Conservation (phyloP, 2,329 filamentous ascomycete genomes). For the Arthrobotrys pseudoclavata region DNA sequence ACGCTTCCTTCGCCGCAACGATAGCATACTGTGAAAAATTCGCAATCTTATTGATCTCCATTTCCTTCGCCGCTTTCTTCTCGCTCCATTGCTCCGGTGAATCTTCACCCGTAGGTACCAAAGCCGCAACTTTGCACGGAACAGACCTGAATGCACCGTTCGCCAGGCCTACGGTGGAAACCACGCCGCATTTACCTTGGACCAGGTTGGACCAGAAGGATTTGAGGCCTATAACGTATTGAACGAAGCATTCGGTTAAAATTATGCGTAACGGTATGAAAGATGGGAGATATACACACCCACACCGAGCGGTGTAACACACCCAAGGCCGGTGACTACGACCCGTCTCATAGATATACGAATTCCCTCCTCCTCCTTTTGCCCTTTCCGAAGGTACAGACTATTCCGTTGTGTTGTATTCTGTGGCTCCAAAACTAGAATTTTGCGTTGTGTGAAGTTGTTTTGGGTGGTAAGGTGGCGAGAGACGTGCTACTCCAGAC, state of each 20-base stretch:
- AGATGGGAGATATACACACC: conserved; percentile 68
- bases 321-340: conserved; percentile 85
- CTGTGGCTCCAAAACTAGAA: conserved; percentile 10
- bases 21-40: conserved; percentile 91
- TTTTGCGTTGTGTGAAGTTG: conserved; percentile 61
- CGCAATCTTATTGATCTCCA: conserved; percentile 84
- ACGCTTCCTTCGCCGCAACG: conserved; percentile 85
- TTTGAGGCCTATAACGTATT: conserved; percentile 71
- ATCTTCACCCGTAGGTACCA: conserved; percentile 75
- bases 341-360: conserved; percentile 74
- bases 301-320: conserved; percentile 85
- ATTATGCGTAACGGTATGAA: background rate
- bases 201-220: conserved; percentile 85
- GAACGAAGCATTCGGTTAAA: background rate
- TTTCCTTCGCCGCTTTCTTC: conserved; percentile 65
- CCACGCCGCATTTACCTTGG: conserved; percentile 82
- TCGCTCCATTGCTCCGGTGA: conserved; percentile 26
- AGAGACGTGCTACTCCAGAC: background rate
- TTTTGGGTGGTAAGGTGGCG: background rate
- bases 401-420: conserved; percentile 45
- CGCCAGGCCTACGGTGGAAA: conserved; percentile 77
- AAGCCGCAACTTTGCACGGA: conserved; percentile 85
- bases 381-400: background rate
- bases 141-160: conserved; percentile 72
- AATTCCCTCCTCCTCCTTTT: conserved; percentile 58